These are phyloP conservation scores for Penicillium canescens DNA, from an alignment of 495 filamentous ascomycete species.

Conservation along the genomic window DNA sequence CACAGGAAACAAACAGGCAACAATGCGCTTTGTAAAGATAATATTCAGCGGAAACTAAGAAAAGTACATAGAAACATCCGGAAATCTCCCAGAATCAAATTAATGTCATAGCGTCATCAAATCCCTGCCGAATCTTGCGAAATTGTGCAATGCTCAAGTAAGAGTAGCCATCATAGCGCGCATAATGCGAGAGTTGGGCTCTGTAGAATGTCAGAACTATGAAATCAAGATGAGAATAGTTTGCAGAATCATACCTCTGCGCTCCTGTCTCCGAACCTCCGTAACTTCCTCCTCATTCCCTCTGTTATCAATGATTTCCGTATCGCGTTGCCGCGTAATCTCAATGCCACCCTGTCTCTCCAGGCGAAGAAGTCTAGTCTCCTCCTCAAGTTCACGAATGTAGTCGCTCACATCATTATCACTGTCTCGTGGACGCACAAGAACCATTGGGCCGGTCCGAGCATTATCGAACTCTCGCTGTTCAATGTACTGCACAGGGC, in stretches of 20 bases:
- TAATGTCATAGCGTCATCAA: constrained; percentile 7
- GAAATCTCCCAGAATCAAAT: not conserved
- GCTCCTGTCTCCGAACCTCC: constrained; percentile 71
- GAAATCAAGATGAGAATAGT: constrained; percentile 49
- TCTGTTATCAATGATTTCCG: constrained; percentile 39
- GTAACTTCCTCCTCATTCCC: constrained; percentile 54
- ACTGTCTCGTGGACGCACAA: constrained; percentile 49
- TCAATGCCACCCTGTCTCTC: constrained; percentile 44
- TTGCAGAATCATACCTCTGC: constrained; percentile 76
- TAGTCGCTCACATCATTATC: constrained; percentile 61
- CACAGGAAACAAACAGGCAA: constrained; percentile 14
- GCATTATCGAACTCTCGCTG: constrained; percentile 48
- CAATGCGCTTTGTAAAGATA: not conserved
- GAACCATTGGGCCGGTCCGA: constrained; percentile 54
- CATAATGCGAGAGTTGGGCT: constrained; percentile 61
- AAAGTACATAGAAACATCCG: constrained; percentile 7
- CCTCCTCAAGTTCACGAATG: constrained; percentile 55
- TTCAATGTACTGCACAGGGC: constrained; percentile 26
- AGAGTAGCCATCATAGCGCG: constrained; percentile 78
- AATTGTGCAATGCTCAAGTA: constrained; percentile 45
- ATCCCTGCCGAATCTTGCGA: constrained; percentile 3
- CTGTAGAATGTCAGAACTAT: constrained; percentile 33
- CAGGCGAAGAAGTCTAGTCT: constrained; percentile 42
- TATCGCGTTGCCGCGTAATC: constrained; percentile 49
- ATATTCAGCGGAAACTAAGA: not conserved